Percentiles rank a stretch among this genome's conserved stretches.
phyloP scores from a whole-genome alignment of 768 basidiomycete species.

The Ephemerocybe angulata region DNA sequence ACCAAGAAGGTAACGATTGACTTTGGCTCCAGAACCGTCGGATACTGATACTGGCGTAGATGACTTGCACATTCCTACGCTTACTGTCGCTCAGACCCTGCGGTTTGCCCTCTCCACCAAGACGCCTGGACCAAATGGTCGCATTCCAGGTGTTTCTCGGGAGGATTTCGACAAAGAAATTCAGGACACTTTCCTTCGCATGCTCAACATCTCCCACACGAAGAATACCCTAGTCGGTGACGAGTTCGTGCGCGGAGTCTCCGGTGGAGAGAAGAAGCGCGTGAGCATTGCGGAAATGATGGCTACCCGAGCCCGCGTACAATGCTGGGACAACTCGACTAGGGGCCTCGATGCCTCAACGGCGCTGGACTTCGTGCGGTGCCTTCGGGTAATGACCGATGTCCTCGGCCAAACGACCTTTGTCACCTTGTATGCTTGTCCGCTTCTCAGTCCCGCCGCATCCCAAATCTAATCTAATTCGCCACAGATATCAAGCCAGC shows the following conservation, averaged over 20 bases:
- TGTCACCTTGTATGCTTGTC: slow-evolving; percentile 57
- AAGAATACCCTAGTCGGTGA: slow-evolving; percentile 77
- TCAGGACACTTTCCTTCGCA: slow-evolving; percentile 59
- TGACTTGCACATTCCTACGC: slow-evolving; percentile 77
- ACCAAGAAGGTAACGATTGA: slow-evolving; percentile 59
- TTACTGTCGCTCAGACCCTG: slow-evolving; percentile 78
- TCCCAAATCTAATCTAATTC: slow-evolving; percentile 1
- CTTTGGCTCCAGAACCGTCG: neutral
- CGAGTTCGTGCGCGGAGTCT: slow-evolving; percentile 79
- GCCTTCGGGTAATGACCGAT: slow-evolving; percentile 79
- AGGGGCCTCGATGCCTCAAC: slow-evolving; percentile 83
- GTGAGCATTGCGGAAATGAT: slow-evolving; percentile 88
- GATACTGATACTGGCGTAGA: slow-evolving; percentile 35
- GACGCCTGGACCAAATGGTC: slow-evolving; percentile 70
- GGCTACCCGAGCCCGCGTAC: slow-evolving; percentile 74
- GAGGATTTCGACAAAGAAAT: slow-evolving; percentile 56
- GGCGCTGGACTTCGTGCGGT: slow-evolving; percentile 80
- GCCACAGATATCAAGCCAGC: slow-evolving; percentile 70
- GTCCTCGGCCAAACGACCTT: slow-evolving; percentile 77
- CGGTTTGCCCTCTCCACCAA: slow-evolving; percentile 68
- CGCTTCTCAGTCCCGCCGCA: neutral
- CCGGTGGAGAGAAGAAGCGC: slow-evolving; percentile 75
- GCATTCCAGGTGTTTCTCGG: slow-evolving; percentile 62
- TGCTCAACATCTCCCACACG: slow-evolving; percentile 86
- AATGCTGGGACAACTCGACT: slow-evolving; percentile 84